Base-by-base conservation (phyloP, 352 stramenopile species). In the Pythium grandisporangium region DNA sequence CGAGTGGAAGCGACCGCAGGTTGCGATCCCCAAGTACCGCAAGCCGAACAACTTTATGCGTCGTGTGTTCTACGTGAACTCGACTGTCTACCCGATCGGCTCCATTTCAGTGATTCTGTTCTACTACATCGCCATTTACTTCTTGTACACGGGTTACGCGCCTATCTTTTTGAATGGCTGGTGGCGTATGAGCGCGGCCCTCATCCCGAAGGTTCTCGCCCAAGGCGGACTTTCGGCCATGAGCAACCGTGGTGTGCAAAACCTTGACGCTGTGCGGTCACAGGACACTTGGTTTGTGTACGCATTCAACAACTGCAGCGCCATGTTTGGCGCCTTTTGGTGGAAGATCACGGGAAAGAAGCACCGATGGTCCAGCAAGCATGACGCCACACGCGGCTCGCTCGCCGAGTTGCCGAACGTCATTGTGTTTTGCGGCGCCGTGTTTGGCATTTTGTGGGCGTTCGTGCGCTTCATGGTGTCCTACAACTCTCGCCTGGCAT, bases 41-140 rank as follows among this genome's bases (percentile, higher is more conserved):
- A 90, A 86, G 50, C 62, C 66, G 5, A 87, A 70, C 61, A 76
- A 70, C 52, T 86, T 86, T 46, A 89, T 92, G 75, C 78, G 78
- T 21, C 69, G 67, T 42, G 69, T 92, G 26, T 89, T 92, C 54
- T 92, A 88, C 63, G 52, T 88, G 29, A 92, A 92, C 66, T 63
- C 61, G 55, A 89, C 72, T 16, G 58, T 92, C 46, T 89, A 86
- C 55, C 78, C 78, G 23, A 57, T 92, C 37, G 70, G 73, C 44
- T 87, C 78, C 40, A 69, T 92, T 39, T 56, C 74, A 23, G 69
- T 78, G 10, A 76, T 92, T 24, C 49, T 89, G 36, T 60, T 92
- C 55, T 92, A 86, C 71, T 92, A 88, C 69, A 70, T 89, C 44
- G 82, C 78, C 38, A 52, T 87, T 19, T 92, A 88, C 71, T 91